phyloP scores from a whole-genome alignment of 345 rosid species.

The Melastoma malabathricum region DNA sequence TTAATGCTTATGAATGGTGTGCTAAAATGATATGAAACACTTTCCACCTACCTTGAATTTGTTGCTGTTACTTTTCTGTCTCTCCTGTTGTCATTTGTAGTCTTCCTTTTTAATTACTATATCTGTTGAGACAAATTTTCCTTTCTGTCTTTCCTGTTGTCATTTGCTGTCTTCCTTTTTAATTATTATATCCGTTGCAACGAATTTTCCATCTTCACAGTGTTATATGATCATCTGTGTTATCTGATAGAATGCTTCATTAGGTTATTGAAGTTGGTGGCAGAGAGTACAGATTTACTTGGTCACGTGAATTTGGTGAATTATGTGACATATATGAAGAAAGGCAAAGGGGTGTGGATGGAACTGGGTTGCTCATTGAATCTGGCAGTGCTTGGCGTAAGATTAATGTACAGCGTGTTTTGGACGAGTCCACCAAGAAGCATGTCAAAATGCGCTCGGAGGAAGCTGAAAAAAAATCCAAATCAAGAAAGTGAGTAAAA shows the following conservation, averaged over 20 bases:
- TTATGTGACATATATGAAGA: slow-evolving; percentile 90
- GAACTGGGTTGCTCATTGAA: slow-evolving; percentile 78
- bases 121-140: not conserved
- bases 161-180: not conserved
- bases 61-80: too few species aligned
- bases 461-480: slow-evolving; percentile 82
- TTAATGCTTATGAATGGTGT: too few species aligned
- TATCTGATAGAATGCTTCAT: slow-evolving; percentile 1
- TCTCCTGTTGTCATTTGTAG: too few species aligned
- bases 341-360: slow-evolving; percentile 59
- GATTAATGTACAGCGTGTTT: slow-evolving; percentile 70
- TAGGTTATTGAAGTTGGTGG: slow-evolving; percentile 92
- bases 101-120: too few species aligned
- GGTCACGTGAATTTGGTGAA: slow-evolving; percentile 77
- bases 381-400: slow-evolving; percentile 95
- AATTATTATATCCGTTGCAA: not conserved
- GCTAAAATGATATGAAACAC: too few species aligned
- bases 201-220: not conserved
- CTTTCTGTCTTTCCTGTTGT: too few species aligned
- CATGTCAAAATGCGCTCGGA: slow-evolving; percentile 88
- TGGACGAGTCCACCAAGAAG: slow-evolving; percentile 83
- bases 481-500: slow-evolving; percentile 62
- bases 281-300: slow-evolving; percentile 82
- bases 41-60: too few species aligned
- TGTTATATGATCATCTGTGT: slow-evolving; percentile 7